phyloP scores from a whole-genome alignment of 495 filamentous ascomycete species.

The Pseudomonodictys pantanalensis region DNA sequence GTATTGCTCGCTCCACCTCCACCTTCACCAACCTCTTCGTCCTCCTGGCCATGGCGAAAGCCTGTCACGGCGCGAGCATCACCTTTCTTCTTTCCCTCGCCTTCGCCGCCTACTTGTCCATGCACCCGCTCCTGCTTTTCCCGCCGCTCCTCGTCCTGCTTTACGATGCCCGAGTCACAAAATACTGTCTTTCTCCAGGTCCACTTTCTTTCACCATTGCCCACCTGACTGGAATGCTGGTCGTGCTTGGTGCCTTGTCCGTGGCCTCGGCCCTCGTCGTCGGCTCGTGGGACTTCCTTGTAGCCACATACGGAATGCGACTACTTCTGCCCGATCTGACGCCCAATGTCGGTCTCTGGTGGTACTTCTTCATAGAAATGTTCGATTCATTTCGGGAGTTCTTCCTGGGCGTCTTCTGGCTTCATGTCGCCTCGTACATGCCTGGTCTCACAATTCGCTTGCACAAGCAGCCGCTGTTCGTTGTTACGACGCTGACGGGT shows the following conservation, averaged over 20 bases:
- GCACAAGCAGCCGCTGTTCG: constrained; percentile 73
- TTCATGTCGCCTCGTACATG: constrained; percentile 86
- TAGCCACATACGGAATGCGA: constrained; percentile 87
- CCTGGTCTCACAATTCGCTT: constrained; percentile 78
- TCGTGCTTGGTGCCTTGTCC: constrained; percentile 57
- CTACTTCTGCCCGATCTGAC: constrained; percentile 88
- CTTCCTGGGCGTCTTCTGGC: constrained; percentile 96
- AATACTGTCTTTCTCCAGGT: constrained; percentile 11
- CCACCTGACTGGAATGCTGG: constrained; percentile 42
- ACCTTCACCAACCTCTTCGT: constrained; percentile 89
- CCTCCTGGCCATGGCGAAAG: constrained; percentile 77
- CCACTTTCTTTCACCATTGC: constrained; percentile 50
- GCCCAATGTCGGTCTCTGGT: constrained; percentile 95
- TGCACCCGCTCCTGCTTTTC: constrained; percentile 85
- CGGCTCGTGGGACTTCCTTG: constrained; percentile 76
- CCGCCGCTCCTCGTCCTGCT: constrained; percentile 78
- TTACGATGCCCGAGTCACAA: constrained; percentile 55
- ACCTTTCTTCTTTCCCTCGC: constrained; percentile 82
- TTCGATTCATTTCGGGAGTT: constrained; percentile 97
- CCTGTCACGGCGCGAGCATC: constrained; percentile 67
- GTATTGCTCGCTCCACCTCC: constrained; percentile 85
- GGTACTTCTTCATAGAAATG: constrained; percentile 99
- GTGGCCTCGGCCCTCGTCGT: constrained; percentile 71
- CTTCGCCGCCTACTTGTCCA: constrained; percentile 83
- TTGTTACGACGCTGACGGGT: constrained; percentile 75